Base-by-base conservation (phyloP, 345 rosid genomes). In the Dovyalis caffra region DNA sequence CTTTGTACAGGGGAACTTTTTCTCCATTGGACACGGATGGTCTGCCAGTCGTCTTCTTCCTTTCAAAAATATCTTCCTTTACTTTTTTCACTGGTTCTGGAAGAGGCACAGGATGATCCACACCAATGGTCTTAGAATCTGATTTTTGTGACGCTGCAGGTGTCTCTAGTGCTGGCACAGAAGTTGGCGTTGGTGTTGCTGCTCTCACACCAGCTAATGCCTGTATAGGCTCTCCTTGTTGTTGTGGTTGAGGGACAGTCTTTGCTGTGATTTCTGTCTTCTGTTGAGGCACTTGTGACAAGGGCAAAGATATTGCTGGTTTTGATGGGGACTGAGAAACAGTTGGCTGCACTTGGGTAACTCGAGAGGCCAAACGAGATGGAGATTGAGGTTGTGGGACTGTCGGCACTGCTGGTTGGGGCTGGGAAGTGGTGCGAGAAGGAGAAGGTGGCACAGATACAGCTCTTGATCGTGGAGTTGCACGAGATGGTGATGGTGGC, bases 1-100 rank as follows among this genome's bases (percentile, higher is more conserved):
- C 87, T 74, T 80, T 79, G 70, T 88, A 89, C 74, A 87, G 58
- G 8, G 90, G 78, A 70, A 76, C 74, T 62, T 67, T 80, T 38
- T 79, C 85, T 53, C 81, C 71, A 8, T 29, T 71, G 66, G 78
- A 16, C 71, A 71, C 70, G 58, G n/a, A 71, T 21, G 68, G 71
- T 76, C 77, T 70, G 26, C 51, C 45, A 73, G 63, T 38, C 4
- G 73, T 78, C 71, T 72, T 76, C 73, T 66, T 66, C 60, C 65
- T 80, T 73, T 67, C 86, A 10, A 60, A 11, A 64, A 21, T 64
- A 23, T 79, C 87, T 67, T 81, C 86, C 74, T 76, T 85, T 45
- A 14, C 26, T 6, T 6, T 69, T 49, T 74, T 74, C 56, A 5
- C 71, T 1, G 77, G 33, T 63, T 78, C 83, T 58, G 73, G 47